Evolutionary conservation across 177 flowering plant genomes (phyloP), one percentile per base, ranked within the genome.

Genomic region (Vitis hybrid): DNA sequence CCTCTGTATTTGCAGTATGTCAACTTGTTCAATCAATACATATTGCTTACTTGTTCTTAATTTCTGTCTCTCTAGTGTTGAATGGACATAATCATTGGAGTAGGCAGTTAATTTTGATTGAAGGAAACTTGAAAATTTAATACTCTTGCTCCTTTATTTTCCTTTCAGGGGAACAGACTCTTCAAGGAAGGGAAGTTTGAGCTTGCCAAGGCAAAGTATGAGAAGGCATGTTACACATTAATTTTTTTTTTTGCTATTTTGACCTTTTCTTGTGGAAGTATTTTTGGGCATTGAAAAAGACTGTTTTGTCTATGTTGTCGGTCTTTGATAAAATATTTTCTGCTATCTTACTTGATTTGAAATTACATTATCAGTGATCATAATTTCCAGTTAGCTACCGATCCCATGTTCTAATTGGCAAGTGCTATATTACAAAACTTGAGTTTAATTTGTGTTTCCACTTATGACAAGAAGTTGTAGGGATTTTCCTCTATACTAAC

Each of bases 161-260:
- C 47, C 47, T 38, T 87, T 66, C 87, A 95, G 99, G 99, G 99
- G 18, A 96, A 96, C 78, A 87, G 97, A 81, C 94, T 96, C 55
- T 92, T 94, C 80, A 92, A 94, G 79, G 99, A 94, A 77, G 97
- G 91, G 55, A 96, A 96, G 75, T 96, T 75, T 80, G 98, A 88
- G 77, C 94, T 96, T 78, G 97, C 98, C 0, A 96, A 91, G 83
- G 97, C 99, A 11, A 96, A 96, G 82, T 96, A 96, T 82, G 98
- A 96, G 68, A 90, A 94, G 97, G 97, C 81, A 85, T 64, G 83
- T 69, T 49, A 38, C 47, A 38, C 47, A 38, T 38, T 38, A 5
- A 38, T 38, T 38, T 38, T 5, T 5, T 38, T 38, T 38, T 1
- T 38, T 38, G 7, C 17, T 58, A 5, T 14, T 28, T 62, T 10